Conservation (phyloP, 2,329 filamentous ascomycete genomes). For the Ophiostoma triangulosporum region DNA sequence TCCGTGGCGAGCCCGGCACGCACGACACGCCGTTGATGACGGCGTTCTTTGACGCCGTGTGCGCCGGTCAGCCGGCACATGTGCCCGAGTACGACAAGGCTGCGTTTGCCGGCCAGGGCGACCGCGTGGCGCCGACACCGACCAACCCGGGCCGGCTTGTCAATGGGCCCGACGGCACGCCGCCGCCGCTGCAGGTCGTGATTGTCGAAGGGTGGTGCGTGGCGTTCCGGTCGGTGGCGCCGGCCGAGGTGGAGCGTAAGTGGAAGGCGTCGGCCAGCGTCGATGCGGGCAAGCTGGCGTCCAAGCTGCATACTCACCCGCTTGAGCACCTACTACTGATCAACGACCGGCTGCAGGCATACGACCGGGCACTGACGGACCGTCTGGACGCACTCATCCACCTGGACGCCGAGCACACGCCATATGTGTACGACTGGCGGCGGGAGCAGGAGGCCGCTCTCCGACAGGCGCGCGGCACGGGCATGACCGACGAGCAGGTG, state of each 20-base stretch:
- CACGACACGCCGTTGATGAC: conserved; percentile 59
- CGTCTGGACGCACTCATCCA: conserved; percentile 42
- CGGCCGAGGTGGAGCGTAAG: conserved; percentile 35
- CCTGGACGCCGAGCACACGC: conserved; percentile 54
- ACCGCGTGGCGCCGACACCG: conserved; percentile 48
- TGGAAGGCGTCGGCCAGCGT: conserved; percentile 26
- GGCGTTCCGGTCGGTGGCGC: conserved; percentile 55
- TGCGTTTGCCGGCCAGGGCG: conserved; percentile 59
- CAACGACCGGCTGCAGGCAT: conserved; percentile 33
- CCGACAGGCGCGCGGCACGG: conserved; percentile 50
- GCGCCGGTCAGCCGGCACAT: conserved; percentile 35
- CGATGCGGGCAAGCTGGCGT: conserved; percentile 18
- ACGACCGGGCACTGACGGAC: conserved; percentile 33
- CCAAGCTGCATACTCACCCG: conserved; percentile 32
- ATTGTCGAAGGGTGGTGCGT: conserved; percentile 89
- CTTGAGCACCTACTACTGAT: conserved; percentile 37
- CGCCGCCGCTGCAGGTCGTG: conserved; percentile 45
- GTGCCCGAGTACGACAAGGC: conserved; percentile 79
- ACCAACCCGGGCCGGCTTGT: conserved; percentile 44
- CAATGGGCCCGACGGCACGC: conserved; percentile 29
- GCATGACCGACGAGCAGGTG: conserved; percentile 76
- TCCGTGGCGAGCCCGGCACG: conserved; percentile 70
- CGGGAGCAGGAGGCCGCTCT: conserved; percentile 65
- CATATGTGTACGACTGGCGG: conserved; percentile 75
- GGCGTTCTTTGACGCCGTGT: conserved; percentile 45